Base-by-base conservation (phyloP, 1,284 basidiomycete species). In the Exobasidium cylindrosporum region DNA sequence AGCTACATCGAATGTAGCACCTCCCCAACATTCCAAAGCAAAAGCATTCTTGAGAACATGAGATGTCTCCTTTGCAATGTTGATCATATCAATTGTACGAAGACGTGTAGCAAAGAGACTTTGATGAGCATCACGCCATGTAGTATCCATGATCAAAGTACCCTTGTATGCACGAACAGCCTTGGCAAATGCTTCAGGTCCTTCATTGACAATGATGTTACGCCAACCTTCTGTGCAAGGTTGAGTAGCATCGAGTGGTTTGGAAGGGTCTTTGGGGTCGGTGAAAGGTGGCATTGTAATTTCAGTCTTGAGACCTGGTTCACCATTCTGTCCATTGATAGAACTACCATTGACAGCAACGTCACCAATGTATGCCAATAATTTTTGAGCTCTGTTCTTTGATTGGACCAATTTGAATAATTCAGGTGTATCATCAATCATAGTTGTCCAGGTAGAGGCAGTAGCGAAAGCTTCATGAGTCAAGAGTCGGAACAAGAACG, bases 41-140 rank as follows among this genome's bases (percentile, higher is more conserved):
- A 93, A 99, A 23, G 96, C 91, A 78, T 97, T 98, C 56, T 91
- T 87, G 58, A 99, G 85, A 6, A 94, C 95, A 81, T 91, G 68
- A 57, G 66, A 69, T 43, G 96, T 98, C 85, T 97, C 93, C 82
- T 92, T 97, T 65, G 96, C 96, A 72, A 99, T 97, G 84, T 97
- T 97, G 76, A 89, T 90, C 87, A 98, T 97, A 80, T 99, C 96
- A 71, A 91, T 88, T 23, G 96, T 98, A 71, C 96, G 88, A 69
- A 99, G 85, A 72, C 96, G 90, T 32, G 96, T 99, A 53, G 96
- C 96, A 65, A 99, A 87, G 54, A 99, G 85, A 55, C 92, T 96
- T 82, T 99, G 96, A 82, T 99, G 96, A 52, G 96, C 96, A 81
- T 99, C 96, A 82, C 96, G 90, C 95, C 96, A 98, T 7, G 95